These are phyloP conservation scores for Metarhizium humberi DNA, from an alignment of 2,329 filamentous ascomycete species.

Conservation along the genomic window DNA sequence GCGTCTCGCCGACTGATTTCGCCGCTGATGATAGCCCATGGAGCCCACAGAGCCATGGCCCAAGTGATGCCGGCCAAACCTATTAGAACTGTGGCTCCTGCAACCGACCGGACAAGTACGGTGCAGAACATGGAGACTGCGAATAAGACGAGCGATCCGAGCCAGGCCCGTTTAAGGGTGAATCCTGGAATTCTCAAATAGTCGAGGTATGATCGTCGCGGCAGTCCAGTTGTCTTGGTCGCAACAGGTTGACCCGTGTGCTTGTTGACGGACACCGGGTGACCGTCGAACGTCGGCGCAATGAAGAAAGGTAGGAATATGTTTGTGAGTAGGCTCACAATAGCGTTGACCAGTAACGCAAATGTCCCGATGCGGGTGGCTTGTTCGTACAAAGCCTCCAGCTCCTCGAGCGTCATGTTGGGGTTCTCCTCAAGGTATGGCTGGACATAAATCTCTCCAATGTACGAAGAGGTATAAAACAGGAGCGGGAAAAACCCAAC, in stretches of 20 bases:
- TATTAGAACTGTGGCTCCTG: constrained; percentile 66
- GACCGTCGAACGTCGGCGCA: constrained; percentile 62
- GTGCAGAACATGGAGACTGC: constrained; percentile 74
- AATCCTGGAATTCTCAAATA: constrained; percentile 69
- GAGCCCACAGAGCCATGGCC: constrained; percentile 90
- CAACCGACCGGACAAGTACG: constrained; percentile 63
- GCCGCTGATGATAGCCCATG: constrained; percentile 88
- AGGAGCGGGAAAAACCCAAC: constrained; percentile 93
- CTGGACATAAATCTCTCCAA: constrained; percentile 86
- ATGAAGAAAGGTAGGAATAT: constrained; percentile 80
- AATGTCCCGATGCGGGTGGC: constrained; percentile 84
- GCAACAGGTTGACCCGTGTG: not conserved
- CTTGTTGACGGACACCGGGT: constrained; percentile 15
- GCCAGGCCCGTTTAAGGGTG: constrained; percentile 82
- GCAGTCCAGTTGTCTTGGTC: not conserved
- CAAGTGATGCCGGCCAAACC: constrained; percentile 81
- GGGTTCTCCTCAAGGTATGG: constrained; percentile 71
- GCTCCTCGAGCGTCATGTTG: constrained; percentile 63
- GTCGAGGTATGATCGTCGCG: constrained; percentile 38
- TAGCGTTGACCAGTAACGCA: constrained; percentile 78
- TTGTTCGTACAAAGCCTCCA: constrained; percentile 72
- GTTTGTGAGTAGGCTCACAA: constrained; percentile 74
- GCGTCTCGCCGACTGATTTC: constrained; percentile 81
- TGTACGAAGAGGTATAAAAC: constrained; percentile 91
- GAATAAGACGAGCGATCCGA: constrained; percentile 78